A percentile compares a stretch with the other conserved stretches of the same genome.
These are phyloP conservation scores for Chlorella sp. DNA, from an alignment of 139 green algal species.

Conservation along the genomic window DNA sequence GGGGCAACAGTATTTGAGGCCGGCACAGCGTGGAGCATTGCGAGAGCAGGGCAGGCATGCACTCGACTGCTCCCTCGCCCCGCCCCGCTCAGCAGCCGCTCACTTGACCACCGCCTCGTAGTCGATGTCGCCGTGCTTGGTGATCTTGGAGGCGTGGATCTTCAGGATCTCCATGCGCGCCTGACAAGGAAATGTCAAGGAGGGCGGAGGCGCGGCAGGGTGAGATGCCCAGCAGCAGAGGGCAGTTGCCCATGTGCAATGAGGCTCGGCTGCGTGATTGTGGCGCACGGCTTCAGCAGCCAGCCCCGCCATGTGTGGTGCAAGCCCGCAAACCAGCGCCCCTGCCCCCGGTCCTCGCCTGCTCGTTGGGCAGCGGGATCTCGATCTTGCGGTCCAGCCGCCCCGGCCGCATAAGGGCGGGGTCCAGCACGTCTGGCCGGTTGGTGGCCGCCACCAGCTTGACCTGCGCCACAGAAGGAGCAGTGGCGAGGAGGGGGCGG, in stretches of 20 bases:
- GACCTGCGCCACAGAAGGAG: slow-evolving; percentile 59
- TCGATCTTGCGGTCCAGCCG: slow-evolving; percentile 98
- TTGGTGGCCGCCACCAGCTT: slow-evolving; percentile 98
- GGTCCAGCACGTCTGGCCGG: slow-evolving; percentile 96
- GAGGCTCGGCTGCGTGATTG: no score
- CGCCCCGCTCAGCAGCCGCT: no score
- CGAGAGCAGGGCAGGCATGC: no score
- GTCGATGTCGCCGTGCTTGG: slow-evolving; percentile 99
- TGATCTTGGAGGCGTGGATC: slow-evolving; percentile 94
- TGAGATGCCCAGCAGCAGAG: no score
- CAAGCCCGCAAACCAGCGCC: background rate
- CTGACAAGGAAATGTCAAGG: slow-evolving; percentile 21
- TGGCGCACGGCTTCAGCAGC: no score
- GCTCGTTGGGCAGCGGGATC: slow-evolving; percentile 99
- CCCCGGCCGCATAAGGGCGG: slow-evolving; percentile 94
- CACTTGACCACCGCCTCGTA: slow-evolving; percentile 78
- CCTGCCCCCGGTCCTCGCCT: slow-evolving; percentile 55
- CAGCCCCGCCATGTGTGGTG: no score
- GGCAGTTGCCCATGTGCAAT: background rate
- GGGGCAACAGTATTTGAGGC: no score
- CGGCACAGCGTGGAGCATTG: no score
- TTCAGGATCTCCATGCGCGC: slow-evolving; percentile 98
- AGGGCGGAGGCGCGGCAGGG: background rate
- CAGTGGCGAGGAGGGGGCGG: background rate
- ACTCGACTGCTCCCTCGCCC: no score